Conservation (phyloP, 495 filamentous ascomycete genomes). For the Astrothelium subdiscretum region DNA sequence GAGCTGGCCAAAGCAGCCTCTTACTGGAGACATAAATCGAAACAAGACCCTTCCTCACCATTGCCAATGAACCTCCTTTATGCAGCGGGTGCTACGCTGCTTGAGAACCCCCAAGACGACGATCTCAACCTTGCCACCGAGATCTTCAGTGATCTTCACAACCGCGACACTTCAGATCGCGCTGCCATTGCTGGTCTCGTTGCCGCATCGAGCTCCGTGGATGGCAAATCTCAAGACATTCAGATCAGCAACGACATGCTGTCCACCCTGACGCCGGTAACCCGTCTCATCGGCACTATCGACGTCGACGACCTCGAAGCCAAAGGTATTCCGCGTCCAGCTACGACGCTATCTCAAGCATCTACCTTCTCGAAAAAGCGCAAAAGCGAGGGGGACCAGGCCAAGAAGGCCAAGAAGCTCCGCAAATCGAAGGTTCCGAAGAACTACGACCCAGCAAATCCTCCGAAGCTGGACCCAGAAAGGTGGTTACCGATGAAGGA, state of each 20-base stretch:
- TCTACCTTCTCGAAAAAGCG: conserved; percentile 48
- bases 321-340: conserved; percentile 59
- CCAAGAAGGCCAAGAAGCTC: conserved; percentile 51
- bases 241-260: background rate
- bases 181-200: conserved; percentile 67
- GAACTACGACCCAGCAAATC: conserved; percentile 62
- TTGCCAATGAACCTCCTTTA: conserved; percentile 51
- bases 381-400: conserved; percentile 31
- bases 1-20: conserved; percentile 70
- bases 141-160: conserved; percentile 58
- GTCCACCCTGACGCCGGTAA: conserved; percentile 48
- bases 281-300: conserved; percentile 51
- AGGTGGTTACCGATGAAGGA: conserved; percentile 87
- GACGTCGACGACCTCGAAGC: conserved; percentile 61
- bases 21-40: conserved; percentile 55
- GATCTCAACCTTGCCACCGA: conserved; percentile 59
- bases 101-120: conserved; percentile 54
- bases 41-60: conserved; percentile 31
- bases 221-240: background rate
- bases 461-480: conserved; percentile 59
- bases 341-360: conserved; percentile 21
- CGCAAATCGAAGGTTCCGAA: conserved; percentile 63
- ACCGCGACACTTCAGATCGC: conserved; percentile 49
- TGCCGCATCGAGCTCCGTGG: conserved; percentile 53
- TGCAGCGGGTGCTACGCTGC: conserved; percentile 67